A percentile compares a stretch with the other conserved stretches of the same genome.
Evolutionary conservation across 805 yeast species (phyloP).

Genomic region (Barnettozyma californica): DNA sequence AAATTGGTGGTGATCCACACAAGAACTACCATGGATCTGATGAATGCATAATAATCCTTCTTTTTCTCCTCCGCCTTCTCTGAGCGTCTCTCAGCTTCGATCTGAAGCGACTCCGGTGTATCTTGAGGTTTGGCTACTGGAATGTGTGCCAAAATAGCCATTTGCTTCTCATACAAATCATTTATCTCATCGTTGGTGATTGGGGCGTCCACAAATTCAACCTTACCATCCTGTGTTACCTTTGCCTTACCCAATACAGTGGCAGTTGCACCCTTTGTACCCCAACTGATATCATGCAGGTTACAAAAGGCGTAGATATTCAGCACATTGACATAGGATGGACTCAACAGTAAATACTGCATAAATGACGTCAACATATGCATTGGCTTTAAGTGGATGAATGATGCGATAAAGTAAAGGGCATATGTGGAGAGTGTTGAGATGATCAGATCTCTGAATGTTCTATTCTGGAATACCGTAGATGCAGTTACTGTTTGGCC

Average conservation of each 20-base stretch:
- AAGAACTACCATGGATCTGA: conserved; percentile 84
- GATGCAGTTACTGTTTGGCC: conserved; percentile 31
- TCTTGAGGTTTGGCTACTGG: conserved; percentile 23
- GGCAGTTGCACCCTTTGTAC: conserved; percentile 81
- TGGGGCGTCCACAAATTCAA: conserved; percentile 62
- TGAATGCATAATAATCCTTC: conserved; percentile 82
- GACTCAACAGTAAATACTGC: conserved; percentile 80
- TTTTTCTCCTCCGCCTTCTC: conserved; percentile 46
- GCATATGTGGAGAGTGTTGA: conserved; percentile 82
- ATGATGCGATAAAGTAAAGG: conserved; percentile 71
- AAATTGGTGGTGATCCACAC: conserved; percentile 87
- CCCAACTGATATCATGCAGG: conserved; percentile 96
- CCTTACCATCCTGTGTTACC: conserved; percentile 56
- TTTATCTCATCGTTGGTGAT: conserved; percentile 75
- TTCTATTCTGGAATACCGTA: conserved; percentile 53
- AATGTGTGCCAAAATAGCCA: conserved; percentile 46
- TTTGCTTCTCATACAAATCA: conserved; percentile 58
- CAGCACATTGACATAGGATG: conserved; percentile 84
- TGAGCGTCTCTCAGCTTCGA: conserved; percentile 31
- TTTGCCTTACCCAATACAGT: conserved; percentile 83
- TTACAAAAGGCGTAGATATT: conserved; percentile 95
- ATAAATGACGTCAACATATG: conserved; percentile 85
- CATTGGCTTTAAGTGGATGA: conserved; percentile 84
- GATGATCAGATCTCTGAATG: conserved; percentile 83
- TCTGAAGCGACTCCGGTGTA: conserved; percentile 24